phyloP scores from a whole-genome alignment of 371 early-diverging fungal species.

The Lichtheimia ornata region DNA sequence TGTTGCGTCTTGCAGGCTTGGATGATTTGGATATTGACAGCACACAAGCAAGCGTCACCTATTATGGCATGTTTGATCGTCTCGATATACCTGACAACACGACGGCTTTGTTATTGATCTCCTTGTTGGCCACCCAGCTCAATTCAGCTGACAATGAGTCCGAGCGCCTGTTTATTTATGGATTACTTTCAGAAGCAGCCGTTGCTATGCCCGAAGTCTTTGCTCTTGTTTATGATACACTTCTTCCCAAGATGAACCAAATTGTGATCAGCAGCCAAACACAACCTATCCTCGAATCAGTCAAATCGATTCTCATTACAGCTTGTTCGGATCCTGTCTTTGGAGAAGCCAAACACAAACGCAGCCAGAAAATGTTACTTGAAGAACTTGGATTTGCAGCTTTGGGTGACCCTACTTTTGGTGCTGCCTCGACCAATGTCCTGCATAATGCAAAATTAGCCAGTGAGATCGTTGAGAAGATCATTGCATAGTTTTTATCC shows the following conservation, averaged over 20 bases:
- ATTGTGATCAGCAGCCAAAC: slow-evolving; percentile 70
- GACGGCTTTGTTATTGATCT: slow-evolving; percentile 72
- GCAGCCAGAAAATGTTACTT: slow-evolving; percentile 50
- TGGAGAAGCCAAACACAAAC: slow-evolving; percentile 43
- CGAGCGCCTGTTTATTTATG: slow-evolving; percentile 85
- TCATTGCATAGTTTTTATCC: slow-evolving; percentile 33
- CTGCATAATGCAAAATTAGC: slow-evolving; percentile 57
- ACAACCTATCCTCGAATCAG: slow-evolving; percentile 71
- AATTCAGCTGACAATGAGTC: slow-evolving; percentile 82
- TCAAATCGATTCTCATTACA: slow-evolving; percentile 77
- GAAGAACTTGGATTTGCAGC: slow-evolving; percentile 59
- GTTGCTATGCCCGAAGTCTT: slow-evolving; percentile 76
- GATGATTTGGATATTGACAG: slow-evolving; percentile 46
- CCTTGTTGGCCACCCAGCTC: slow-evolving; percentile 79
- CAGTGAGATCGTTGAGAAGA: slow-evolving; percentile 62
- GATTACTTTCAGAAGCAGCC: slow-evolving; percentile 81
- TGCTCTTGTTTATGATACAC: slow-evolving; percentile 71
- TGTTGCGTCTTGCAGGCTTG: slow-evolving; percentile 64
- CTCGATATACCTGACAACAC: slow-evolving; percentile 69
- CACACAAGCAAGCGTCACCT: slow-evolving; percentile 42
- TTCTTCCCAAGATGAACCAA: slow-evolving; percentile 79
- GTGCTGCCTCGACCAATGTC: slow-evolving; percentile 47
- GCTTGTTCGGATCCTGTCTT: slow-evolving; percentile 69
- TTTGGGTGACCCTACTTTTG: slow-evolving; percentile 47
- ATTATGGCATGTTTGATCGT: slow-evolving; percentile 67